Conservation (phyloP, 805 yeast genomes). For the Kluyveromyces starmeri region DNA sequence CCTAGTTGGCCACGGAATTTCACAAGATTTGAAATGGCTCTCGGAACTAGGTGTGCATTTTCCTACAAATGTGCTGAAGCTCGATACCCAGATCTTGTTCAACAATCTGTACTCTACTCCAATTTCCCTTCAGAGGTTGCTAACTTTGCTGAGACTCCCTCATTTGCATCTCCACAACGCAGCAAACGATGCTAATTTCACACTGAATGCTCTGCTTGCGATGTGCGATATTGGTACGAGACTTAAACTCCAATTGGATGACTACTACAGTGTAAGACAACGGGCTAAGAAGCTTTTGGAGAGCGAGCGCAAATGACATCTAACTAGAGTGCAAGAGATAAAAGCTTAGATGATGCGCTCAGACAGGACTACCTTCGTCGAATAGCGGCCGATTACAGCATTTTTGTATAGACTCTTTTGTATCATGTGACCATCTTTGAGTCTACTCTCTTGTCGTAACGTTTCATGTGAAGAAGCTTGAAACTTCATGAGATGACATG, state of each 20-base stretch:
- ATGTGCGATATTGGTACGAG: conserved; percentile 36
- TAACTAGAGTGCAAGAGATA: no score
- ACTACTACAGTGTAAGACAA: conserved; percentile 4
- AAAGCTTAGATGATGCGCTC: no score
- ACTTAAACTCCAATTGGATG: conserved; percentile 19
- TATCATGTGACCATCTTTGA: no score
- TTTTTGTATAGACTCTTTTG: no score
- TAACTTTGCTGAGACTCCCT: conserved; percentile 42
- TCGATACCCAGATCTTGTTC: conserved; percentile 2
- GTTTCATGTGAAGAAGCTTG: no score
- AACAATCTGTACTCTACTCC: conserved; percentile 3
- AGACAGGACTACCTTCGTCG: no score
- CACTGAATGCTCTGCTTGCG: conserved; percentile 42
- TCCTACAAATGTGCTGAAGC: conserved; percentile 27
- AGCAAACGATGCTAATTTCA: conserved; percentile 61
- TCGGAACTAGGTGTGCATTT: conserved; percentile 36
- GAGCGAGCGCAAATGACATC: no score
- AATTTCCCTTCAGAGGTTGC: conserved; percentile 15
- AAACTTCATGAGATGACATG: no score
- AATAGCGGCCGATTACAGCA: no score
- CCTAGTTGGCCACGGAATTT: conserved; percentile 53
- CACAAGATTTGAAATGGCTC: conserved; percentile 49
- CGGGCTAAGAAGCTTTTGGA: conserved; percentile 1
- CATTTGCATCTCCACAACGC: conserved; percentile 59
- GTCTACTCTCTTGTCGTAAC: no score